Percentiles rank a stretch among this genome's conserved stretches.
Evolutionary conservation across 2,329 filamentous ascomycete species (phyloP).

Genomic region (Neonectria coccinea): DNA sequence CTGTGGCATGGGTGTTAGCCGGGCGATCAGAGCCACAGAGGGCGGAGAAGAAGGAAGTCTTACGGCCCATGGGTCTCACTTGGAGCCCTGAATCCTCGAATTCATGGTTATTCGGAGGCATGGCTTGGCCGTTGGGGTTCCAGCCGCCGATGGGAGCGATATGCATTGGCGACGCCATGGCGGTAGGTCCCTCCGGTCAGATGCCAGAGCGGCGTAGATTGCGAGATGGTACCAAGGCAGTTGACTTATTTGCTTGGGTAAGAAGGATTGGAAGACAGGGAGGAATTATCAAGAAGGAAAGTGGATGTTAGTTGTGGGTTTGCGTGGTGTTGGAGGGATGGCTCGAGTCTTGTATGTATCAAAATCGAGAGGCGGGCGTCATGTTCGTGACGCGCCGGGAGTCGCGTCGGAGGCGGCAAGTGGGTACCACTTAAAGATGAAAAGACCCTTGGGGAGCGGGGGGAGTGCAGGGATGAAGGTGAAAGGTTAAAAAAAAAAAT

Average conservation of each 20-base stretch:
- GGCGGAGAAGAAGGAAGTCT: conserved; percentile 46
- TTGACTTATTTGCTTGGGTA: conserved; percentile 10
- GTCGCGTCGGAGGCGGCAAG: conserved; percentile 49
- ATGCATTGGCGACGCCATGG: conserved; percentile 57
- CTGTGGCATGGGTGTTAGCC: conserved; percentile 59
- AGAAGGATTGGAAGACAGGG: not conserved
- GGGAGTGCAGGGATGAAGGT: conserved; percentile 14
- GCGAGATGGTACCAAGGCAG: conserved; percentile 21
- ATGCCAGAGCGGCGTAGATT: conserved; percentile 33
- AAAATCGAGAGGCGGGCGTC: conserved; percentile 53
- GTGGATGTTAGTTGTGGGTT: conserved; percentile 15
- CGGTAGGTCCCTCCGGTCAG: conserved; percentile 42
- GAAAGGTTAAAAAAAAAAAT: not conserved
- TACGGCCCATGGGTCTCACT: conserved; percentile 75
- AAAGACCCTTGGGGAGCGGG: conserved; percentile 31
- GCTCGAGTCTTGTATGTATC: conserved; percentile 44
- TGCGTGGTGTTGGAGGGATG: conserved; percentile 21
- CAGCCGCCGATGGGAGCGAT: conserved; percentile 48
- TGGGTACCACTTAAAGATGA: conserved; percentile 44
- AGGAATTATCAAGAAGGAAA: not conserved
- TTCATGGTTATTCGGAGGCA: conserved; percentile 46
- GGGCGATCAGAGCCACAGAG: conserved; percentile 18
- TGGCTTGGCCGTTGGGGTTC: conserved; percentile 47
- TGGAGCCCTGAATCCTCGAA: conserved; percentile 64
- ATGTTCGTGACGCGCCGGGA: conserved; percentile 55